Percentiles rank a stretch among this genome's conserved stretches.
Evolutionary conservation across 2,329 filamentous ascomycete genomes (phyloP).

Genomic region (Seiridium unicorne): DNA sequence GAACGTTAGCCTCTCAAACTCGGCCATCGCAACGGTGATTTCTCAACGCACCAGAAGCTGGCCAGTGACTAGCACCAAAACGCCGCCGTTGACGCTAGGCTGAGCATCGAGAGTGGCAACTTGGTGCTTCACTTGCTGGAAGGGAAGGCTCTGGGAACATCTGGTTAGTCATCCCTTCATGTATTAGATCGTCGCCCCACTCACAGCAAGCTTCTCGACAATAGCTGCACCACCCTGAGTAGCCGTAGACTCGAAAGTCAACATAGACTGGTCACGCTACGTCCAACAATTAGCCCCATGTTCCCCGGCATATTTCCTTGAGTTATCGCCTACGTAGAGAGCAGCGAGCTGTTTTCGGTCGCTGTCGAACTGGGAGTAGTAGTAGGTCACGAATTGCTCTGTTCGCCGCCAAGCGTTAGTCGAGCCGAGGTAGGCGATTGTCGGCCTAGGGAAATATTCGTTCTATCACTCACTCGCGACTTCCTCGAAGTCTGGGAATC

Average conservation of each 20-base stretch:
- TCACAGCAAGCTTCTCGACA: constrained; percentile 77
- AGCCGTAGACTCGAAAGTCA: constrained; percentile 82
- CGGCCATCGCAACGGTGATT: not conserved
- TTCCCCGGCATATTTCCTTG: not conserved
- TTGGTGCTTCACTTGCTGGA: constrained; percentile 70
- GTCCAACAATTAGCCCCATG: constrained; percentile 4
- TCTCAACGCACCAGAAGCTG: constrained; percentile 68
- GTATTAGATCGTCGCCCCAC: constrained; percentile 23
- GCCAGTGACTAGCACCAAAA: constrained; percentile 87
- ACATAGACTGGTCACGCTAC: constrained; percentile 81
- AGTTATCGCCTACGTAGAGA: constrained; percentile 73
- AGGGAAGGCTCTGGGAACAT: constrained; percentile 12
- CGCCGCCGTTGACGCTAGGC: constrained; percentile 67
- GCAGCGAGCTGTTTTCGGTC: constrained; percentile 62
- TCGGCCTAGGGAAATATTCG: not conserved
- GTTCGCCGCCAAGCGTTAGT: constrained; percentile 14
- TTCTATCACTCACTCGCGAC: constrained; percentile 44
- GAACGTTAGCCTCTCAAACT: not conserved
- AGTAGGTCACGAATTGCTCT: constrained; percentile 89
- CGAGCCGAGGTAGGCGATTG: constrained; percentile 8
- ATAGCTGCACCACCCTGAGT: constrained; percentile 65
- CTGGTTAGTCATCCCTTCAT: constrained; percentile 3
- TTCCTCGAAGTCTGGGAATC: constrained; percentile 38
- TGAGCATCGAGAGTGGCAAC: constrained; percentile 80
- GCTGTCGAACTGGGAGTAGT: constrained; percentile 84